phyloP scores from a whole-genome alignment of 805 yeast species.

The Candida mattraensis region DNA sequence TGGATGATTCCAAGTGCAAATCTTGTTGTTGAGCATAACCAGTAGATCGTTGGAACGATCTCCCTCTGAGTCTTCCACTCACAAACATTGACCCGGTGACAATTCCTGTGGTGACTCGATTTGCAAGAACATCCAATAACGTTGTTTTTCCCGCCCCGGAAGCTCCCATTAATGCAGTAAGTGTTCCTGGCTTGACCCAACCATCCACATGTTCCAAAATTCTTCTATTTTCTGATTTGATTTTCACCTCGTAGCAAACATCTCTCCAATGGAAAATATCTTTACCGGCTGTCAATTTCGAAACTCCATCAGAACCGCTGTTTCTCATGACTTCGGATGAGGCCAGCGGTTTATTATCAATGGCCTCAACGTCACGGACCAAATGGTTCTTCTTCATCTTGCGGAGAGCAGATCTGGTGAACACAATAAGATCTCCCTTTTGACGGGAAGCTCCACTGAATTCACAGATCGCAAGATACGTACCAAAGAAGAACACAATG shows the following conservation, averaged over 20 bases:
- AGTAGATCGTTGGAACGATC: slow-evolving; percentile 51
- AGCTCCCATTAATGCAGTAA: slow-evolving; percentile 63
- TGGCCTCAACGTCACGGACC: slow-evolving; percentile 24
- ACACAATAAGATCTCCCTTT: not conserved
- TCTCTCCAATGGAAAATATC: slow-evolving; percentile 63
- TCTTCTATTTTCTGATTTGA: slow-evolving; percentile 37
- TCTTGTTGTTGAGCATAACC: slow-evolving; percentile 60
- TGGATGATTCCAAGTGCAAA: slow-evolving; percentile 45
- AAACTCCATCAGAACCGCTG: too few species aligned
- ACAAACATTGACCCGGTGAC: slow-evolving; percentile 56
- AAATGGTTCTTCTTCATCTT: slow-evolving; percentile 17
- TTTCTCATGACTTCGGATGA: not conserved
- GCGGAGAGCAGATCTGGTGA: not conserved
- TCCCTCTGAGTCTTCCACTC: slow-evolving; percentile 47
- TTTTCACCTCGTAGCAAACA: slow-evolving; percentile 54
- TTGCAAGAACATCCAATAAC: slow-evolving; percentile 50
- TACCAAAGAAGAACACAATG: slow-evolving; percentile 28
- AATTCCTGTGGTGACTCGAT: slow-evolving; percentile 49
- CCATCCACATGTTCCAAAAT: slow-evolving; percentile 45
- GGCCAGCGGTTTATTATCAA: slow-evolving; percentile 1
- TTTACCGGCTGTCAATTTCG: too few species aligned
- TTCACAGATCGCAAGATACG: not conserved
- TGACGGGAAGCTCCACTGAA: slow-evolving; percentile 22
- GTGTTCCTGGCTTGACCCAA: slow-evolving; percentile 49
- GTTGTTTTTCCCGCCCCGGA: slow-evolving; percentile 67